These are phyloP conservation scores for Tirmania nivea DNA, from an alignment of 495 filamentous ascomycete species.

Conservation along the genomic window DNA sequence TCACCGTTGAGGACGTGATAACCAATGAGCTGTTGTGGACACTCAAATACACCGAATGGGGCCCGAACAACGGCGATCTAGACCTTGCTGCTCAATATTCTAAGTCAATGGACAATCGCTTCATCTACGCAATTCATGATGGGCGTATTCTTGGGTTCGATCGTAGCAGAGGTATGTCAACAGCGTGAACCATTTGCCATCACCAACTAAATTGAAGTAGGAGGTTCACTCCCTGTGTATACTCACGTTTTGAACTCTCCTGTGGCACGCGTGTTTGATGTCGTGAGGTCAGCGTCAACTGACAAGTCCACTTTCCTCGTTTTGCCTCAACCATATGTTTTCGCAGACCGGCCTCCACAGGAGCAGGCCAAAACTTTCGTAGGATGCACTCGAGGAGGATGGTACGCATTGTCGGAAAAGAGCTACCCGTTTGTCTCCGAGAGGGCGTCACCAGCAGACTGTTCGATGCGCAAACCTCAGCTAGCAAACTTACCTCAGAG, in stretches of 20 bases:
- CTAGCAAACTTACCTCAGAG: slow-evolving; percentile 9
- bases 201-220: too few relatives aligned
- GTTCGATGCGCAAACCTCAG: slow-evolving; percentile 6
- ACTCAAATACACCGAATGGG: slow-evolving; percentile 87
- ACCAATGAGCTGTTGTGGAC: slow-evolving; percentile 66
- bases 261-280: slow-evolving; percentile 77
- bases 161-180: not conserved
- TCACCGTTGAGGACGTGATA: slow-evolving; percentile 55
- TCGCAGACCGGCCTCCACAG: slow-evolving; percentile 28
- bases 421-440: slow-evolving; percentile 42
- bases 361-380: slow-evolving; percentile 44
- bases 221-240: slow-evolving; percentile 24
- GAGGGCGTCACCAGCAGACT: slow-evolving; percentile 11
- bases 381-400: slow-evolving; percentile 66
- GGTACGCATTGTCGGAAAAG: slow-evolving; percentile 81
- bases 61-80: slow-evolving; percentile 70
- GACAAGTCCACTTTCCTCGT: slow-evolving; percentile 43
- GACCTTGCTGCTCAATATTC: slow-evolving; percentile 70
- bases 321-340: slow-evolving; percentile 65
- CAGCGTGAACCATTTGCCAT: too few relatives aligned
- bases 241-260: slow-evolving; percentile 55
- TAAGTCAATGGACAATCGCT: slow-evolving; percentile 60
- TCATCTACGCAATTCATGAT: slow-evolving; percentile 71
- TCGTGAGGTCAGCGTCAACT: slow-evolving; percentile 43
- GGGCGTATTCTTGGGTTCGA: slow-evolving; percentile 70